phyloP scores from a whole-genome alignment of 495 filamentous ascomycete species.

The Tuber microsphaerosporum region DNA sequence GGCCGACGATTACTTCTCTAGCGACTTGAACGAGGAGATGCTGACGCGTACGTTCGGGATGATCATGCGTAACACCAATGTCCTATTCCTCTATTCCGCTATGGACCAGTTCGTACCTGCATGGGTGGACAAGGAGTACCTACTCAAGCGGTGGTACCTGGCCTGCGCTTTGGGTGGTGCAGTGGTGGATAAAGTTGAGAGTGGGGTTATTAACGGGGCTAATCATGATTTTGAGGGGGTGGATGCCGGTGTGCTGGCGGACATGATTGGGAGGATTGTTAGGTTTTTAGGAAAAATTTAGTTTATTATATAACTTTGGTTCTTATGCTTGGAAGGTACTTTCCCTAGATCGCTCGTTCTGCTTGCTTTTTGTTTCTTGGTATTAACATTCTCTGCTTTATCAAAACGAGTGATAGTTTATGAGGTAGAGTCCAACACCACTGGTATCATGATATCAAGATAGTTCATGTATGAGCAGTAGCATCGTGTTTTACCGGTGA shows the following conservation, averaged over 20 bases:
- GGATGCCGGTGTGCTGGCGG: constrained; percentile 45
- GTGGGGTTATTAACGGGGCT: constrained; percentile 53
- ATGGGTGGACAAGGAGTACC: constrained; percentile 54
- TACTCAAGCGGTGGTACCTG: constrained; percentile 60
- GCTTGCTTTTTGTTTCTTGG: neutral
- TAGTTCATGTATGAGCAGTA: neutral
- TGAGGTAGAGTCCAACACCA: neutral
- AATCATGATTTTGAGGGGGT: constrained; percentile 56
- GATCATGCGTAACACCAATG: constrained; percentile 50
- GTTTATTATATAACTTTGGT: neutral
- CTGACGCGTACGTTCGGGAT: constrained; percentile 59
- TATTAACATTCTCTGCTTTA: neutral
- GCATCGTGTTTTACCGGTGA: neutral
- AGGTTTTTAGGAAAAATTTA: constrained; percentile 49
- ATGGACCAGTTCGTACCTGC: constrained; percentile 64
- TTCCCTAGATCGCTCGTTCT: neutral
- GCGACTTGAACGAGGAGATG: constrained; percentile 58
- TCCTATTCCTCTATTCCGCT: constrained; percentile 63
- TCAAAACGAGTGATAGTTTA: neutral
- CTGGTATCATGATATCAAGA: neutral
- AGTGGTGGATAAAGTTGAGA: constrained; percentile 49
- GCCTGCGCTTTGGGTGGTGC: constrained; percentile 45
- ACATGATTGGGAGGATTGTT: constrained; percentile 52
- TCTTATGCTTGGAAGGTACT: neutral
- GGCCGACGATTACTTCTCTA: constrained; percentile 84